Percentiles rank a stretch among this genome's conserved stretches.
Evolutionary conservation across 257 asterid genomes (phyloP).

Genomic region (Dorcoceras hygrometricum): DNA sequence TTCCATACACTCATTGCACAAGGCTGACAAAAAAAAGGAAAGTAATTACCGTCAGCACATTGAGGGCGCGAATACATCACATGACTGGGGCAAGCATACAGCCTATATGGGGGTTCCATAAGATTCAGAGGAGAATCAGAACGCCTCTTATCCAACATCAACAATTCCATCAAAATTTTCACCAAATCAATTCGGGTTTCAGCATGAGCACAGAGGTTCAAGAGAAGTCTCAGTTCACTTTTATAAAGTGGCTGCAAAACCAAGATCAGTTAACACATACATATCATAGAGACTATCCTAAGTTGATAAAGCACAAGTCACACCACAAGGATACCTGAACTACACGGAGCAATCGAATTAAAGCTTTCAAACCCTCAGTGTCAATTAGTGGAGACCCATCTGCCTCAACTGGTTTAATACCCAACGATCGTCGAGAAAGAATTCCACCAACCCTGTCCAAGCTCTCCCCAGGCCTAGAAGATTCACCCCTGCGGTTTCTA

Average conservation of each 20-base stretch:
- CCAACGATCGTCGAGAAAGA: slow-evolving; percentile 74
- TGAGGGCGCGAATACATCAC: slow-evolving; percentile 96
- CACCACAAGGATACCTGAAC: slow-evolving; percentile 63
- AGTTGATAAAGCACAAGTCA: slow-evolving; percentile 14
- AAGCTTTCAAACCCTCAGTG: slow-evolving; percentile 77
- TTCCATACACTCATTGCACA: too few relatives aligned
- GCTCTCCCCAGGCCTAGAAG: slow-evolving; percentile 81
- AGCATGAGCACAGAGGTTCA: slow-evolving; percentile 87
- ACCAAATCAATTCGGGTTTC: slow-evolving; percentile 74
- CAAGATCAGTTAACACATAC: slow-evolving; percentile 24
- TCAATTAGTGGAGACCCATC: slow-evolving; percentile 90
- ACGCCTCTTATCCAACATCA: slow-evolving; percentile 66
- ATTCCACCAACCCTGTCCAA: slow-evolving; percentile 65
- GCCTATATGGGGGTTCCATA: slow-evolving; percentile 74
- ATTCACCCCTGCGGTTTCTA: slow-evolving; percentile 85
- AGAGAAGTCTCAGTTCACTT: slow-evolving; percentile 74
- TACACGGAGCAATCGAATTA: slow-evolving; percentile 86
- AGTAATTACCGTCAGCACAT: slow-evolving; percentile 61
- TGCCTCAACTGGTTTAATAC: slow-evolving; percentile 79
- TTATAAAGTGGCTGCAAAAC: slow-evolving; percentile 80
- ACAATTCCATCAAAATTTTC: slow-evolving; percentile 75
- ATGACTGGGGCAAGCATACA: slow-evolving; percentile 86
- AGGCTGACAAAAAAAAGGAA: too few relatives aligned
- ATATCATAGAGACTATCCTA: slow-evolving; percentile 14
- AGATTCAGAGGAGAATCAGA: slow-evolving; percentile 44